Base-by-base conservation (phyloP, 2,329 filamentous ascomycete species). In the Aureobasidium vineae region DNA sequence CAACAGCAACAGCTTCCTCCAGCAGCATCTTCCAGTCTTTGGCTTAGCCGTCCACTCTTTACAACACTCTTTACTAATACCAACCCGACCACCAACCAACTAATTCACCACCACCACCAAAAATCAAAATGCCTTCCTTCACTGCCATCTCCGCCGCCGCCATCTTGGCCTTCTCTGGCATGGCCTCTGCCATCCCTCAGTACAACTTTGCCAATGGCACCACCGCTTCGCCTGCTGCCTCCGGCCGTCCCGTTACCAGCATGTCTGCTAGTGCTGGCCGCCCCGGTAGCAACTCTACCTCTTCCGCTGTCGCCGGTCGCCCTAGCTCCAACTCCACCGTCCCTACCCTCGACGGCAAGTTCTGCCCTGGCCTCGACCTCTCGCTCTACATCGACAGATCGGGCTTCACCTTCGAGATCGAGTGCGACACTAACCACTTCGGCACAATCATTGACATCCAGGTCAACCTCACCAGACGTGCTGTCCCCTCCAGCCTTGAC, bases 21-120 rank as follows among this genome's bases (percentile, higher is more conserved):
- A 49, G 41, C 63, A 49, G 31, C 54, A 50, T 57, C 54, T 31
- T 59, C 23, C 54, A 60, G 43, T 66, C 64, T 66, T 66, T 65
- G 61, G 61, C 53, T 66, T 33, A 60, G 64, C 64, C 64, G 64
- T 66, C 64, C 64, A 66, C 33, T 66, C 64, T 66, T 66, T 65
- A 47, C 53, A 60, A 60, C 53, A 31, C 52, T 60, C 52, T 41
- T 60, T 66, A 57, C 33, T 60, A 60, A 56, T 65, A 54, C 41
- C 41, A 56, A 43, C 52, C 43, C 52, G 52, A 57, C 50, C 50
- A 56, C 50, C 50, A 53, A 65, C 23, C 52, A 60, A 60, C 50
- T 49, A 54, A 65, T 56, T 15, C 54, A 40, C 49, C 49, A 21
- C 50, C 63, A 66, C 45, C 53, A 36, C 52, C 31, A 40, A 65